Evolutionary conservation across 805 yeast species (phyloP), one percentile per base, ranked within the genome.

Genomic region (Lipomyces starkeyi): DNA sequence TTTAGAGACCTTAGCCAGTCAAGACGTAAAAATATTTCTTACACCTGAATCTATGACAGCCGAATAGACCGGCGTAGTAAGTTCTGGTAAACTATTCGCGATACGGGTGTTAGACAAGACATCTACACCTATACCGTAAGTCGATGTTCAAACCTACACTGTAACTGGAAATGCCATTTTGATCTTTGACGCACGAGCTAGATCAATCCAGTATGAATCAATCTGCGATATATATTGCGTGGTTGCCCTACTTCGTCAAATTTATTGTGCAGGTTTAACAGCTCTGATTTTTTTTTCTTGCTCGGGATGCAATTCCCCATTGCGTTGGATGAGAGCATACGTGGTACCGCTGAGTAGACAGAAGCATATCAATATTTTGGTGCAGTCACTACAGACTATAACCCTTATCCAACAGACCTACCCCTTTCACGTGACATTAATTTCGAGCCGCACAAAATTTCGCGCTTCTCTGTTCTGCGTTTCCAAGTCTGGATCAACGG

Each of bases 41-140:
- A 70, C 72, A 25, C 72, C 71, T n/a, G 73, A 70, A 64, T 69
- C 72, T 27, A 69, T 55, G 47, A 64, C 68, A 43, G 59, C 68
- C 52, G 70, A 64, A 63, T 61, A 56, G 49, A 67, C 66, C 9
- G 72, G 72, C 14, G 71, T 54, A 49, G 68, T 64, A 29, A 67
- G 68, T 57, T 69, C 72, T n/a, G 70, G 72, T n/a, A 69, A 64
- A 8, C 72, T 69, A 29, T 22, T 34, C 7, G 4, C 34, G n/a
- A 53, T 14, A 2, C 57, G 32, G n/a, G n/a, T n/a, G 56, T 65
- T 57, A 65, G 69, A 54, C 9, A 43, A 35, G 6, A 34, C 29
- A 14, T 9, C n/a, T 32, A 22, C 13, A 35, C 13, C 40, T 32
- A 43, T 17, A 25, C 56, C 27, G 40, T 5, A 66, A 58, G 40